Evolutionary conservation across 2,329 filamentous ascomycete species (phyloP), one percentile per base, ranked within the genome.

Genomic region (Emmonsiellopsis sp.): DNA sequence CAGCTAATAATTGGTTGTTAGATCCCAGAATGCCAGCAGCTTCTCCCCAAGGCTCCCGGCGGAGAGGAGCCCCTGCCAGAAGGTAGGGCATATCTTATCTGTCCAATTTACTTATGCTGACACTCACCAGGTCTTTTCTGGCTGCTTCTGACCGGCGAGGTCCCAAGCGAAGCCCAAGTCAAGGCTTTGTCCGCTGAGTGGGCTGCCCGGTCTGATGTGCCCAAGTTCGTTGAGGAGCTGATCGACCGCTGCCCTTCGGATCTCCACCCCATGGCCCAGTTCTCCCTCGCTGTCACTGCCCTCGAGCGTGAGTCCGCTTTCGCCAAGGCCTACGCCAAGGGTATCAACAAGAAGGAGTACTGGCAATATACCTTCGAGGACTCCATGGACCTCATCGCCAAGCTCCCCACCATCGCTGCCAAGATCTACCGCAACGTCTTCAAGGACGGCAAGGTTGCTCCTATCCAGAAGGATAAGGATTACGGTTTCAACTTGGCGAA

Each of bases 391-490:
- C 81, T 98, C 73, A 98, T 98, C 73, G 93, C 93, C 71, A 97
- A 97, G 86, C 88, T 98, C 66, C 93, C 93, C 72, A 96, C 89
- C 73, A 96, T 98, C 68, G 93, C 93, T 61, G 81, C 93, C 60
- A 89, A 90, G 79, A 98, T 98, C 83, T 98, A 98, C 86, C 93
- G 95, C 81, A 98, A 98, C 76, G 86, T 97, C 74, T 98, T 95
- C 89, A 96, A 97, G 85, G 93, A 95, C 70, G 93, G 93, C 79
- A 97, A 97, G 86, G 92, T 98, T 63, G 88, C 89, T 57, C 74
- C 90, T 53, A 83, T 95, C 73, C 86, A 97, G 82, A 94, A 95
- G 83, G 92, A 97, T 80, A 93, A 97, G 87, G 93, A 98, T 73
- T 98, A 96, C 81, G 83, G 86, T 67, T 98, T 86, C 88, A 98